Conservation (phyloP, 176 grass and related monocot species). For the Hyparrhenia diplandra region DNA sequence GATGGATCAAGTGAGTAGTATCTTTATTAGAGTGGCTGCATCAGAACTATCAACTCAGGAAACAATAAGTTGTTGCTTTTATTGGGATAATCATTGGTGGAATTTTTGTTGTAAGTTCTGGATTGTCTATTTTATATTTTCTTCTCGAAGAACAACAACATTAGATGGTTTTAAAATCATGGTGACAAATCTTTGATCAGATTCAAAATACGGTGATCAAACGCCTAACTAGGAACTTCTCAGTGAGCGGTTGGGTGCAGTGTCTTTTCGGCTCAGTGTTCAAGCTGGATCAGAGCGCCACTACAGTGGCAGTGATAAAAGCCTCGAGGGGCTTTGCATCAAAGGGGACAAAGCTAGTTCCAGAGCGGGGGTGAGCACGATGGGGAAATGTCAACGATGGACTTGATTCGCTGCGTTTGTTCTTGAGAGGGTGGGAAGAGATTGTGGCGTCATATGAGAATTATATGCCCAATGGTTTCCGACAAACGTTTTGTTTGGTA, state of each 20-base stretch:
- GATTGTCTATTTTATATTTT: neutral
- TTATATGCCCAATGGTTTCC: constrained; percentile 41
- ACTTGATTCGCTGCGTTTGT: constrained; percentile 41
- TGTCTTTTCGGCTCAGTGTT: constrained; percentile 47
- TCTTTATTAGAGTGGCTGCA: constrained; percentile 41
- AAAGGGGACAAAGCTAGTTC: constrained; percentile 68
- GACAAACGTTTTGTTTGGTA: constrained; percentile 25
- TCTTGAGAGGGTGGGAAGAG: constrained; percentile 31
- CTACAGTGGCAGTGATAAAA: constrained; percentile 43
- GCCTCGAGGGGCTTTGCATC: constrained; percentile 35
- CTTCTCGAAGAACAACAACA: neutral
- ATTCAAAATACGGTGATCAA: constrained; percentile 36
- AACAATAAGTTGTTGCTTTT: constrained; percentile 12
- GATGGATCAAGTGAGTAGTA: neutral
- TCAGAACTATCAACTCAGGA: constrained; percentile 15
- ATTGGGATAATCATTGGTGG: neutral
- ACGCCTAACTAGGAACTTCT: constrained; percentile 43
- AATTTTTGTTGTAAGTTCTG: neutral
- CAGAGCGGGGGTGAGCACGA: constrained; percentile 43
- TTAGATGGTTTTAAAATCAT: neutral
- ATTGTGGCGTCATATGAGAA: constrained; percentile 43
- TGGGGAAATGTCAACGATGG: constrained; percentile 48
- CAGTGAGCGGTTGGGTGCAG: constrained; percentile 34
- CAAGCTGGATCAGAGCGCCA: constrained; percentile 26
- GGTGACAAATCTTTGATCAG: neutral